These are phyloP conservation scores for Naegleria lovaniensis DNA, from an alignment of 208 protist species.

Conservation along the genomic window DNA sequence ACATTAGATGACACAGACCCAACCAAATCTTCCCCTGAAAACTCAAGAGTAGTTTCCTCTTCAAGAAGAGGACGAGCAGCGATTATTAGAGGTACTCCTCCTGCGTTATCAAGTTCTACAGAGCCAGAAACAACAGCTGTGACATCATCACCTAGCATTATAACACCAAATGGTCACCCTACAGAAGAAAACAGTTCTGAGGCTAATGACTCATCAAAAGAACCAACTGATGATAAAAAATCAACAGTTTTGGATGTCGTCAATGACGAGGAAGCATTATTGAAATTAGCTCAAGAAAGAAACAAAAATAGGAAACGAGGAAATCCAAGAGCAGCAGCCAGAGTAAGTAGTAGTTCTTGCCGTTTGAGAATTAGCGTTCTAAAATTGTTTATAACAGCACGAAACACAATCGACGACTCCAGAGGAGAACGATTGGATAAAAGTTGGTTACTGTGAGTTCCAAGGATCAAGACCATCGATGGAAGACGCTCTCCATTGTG, in stretches of 20 bases:
- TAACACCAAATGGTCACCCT: too few relatives aligned
- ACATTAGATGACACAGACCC: too few relatives aligned
- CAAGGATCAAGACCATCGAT: background rate
- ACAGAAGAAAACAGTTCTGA: too few relatives aligned
- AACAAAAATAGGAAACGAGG: background rate
- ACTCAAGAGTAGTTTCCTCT: too few relatives aligned
- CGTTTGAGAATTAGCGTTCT: background rate
- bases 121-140: too few relatives aligned
- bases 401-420: background rate
- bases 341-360: background rate
- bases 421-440: constrained; percentile 1
- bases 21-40: too few relatives aligned
- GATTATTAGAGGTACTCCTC: too few relatives aligned
- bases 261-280: background rate
- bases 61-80: too few relatives aligned
- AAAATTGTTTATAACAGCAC: background rate
- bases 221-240: too few relatives aligned
- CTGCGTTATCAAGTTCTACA: too few relatives aligned
- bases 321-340: background rate
- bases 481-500: constrained; percentile 10
- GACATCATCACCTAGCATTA: too few relatives aligned
- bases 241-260: background rate
- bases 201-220: too few relatives aligned
- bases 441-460: background rate
- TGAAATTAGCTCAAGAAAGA: background rate